phyloP scores from a whole-genome alignment of 805 yeast genomes.

The Metschnikowia cubensis region DNA sequence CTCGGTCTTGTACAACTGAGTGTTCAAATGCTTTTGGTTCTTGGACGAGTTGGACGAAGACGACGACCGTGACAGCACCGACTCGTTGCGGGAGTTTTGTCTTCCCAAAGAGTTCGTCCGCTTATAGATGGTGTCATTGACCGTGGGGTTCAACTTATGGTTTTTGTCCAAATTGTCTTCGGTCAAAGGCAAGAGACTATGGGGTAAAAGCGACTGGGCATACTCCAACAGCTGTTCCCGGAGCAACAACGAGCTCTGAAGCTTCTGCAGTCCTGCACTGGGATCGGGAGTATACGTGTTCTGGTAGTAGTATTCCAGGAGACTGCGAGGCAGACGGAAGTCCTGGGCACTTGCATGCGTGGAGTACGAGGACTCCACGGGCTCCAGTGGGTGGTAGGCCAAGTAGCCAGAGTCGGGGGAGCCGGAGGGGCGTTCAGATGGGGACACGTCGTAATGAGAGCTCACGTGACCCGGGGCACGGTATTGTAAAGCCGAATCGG shows the following conservation, averaged over 20 bases:
- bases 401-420: not conserved
- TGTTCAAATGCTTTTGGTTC: slow-evolving; percentile 34
- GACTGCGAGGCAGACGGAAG: slow-evolving; percentile 12
- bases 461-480: no score
- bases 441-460: not conserved
- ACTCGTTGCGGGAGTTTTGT: slow-evolving; percentile 8
- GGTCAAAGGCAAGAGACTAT: slow-evolving; percentile 27
- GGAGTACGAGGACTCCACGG: no score
- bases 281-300: not conserved
- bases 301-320: not conserved
- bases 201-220: slow-evolving; percentile 23
- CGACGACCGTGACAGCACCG: slow-evolving; percentile 8
- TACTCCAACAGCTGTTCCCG: slow-evolving; percentile 22
- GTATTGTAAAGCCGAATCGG: slow-evolving; percentile 12
- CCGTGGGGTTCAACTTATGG: not conserved
- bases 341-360: not conserved
- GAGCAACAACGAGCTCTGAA: slow-evolving; percentile 18
- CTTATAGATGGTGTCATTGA: not conserved
- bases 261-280: not conserved
- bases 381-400: not conserved
- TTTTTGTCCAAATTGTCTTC: slow-evolving; percentile 32
- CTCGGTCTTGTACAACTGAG: slow-evolving; percentile 84
- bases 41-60: slow-evolving; percentile 5
- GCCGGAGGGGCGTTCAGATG: not conserved
- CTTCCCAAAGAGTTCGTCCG: not conserved